Percentiles rank a stretch among this genome's conserved stretches.
Conservation (phyloP, 345 rosid species). For the Murraya paniculata region DNA sequence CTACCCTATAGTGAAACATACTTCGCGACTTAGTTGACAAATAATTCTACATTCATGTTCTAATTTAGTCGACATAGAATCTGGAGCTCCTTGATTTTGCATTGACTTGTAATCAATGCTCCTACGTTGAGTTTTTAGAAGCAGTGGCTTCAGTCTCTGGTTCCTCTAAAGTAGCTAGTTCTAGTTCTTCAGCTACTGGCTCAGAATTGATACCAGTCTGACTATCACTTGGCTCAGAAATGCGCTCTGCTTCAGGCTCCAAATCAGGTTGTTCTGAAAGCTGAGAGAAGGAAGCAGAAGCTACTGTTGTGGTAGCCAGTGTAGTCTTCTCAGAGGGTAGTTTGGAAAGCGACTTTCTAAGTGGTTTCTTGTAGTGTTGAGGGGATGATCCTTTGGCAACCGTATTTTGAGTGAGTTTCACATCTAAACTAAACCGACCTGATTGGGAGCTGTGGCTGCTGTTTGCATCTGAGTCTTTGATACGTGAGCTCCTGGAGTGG, state of each 20-base stretch:
- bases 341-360: slow-evolving; percentile 8
- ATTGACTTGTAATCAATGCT: neutral
- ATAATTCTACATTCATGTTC: neutral
- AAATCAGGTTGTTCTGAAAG: neutral
- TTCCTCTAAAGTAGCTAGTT: neutral
- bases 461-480: slow-evolving; percentile 6
- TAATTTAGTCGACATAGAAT: neutral
- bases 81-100: neutral
- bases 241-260: neutral
- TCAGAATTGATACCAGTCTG: neutral
- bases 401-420: neutral
- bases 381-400: neutral
- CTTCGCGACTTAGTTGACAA: neutral
- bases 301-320: neutral
- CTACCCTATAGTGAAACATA: neutral
- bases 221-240: neutral
- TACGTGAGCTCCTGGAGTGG: neutral
- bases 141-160: slow-evolving; percentile 4
- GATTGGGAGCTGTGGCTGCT: neutral
- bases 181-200: neutral
- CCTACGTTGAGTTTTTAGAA: neutral
- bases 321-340: slow-evolving; percentile 11
- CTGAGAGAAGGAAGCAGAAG: neutral
- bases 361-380: neutral
- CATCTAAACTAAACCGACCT: slow-evolving; percentile 8